Percentiles rank a stretch among this genome's conserved stretches.
phyloP scores from a whole-genome alignment of 2,329 filamentous ascomycete genomes.

The Fusarium austroafricanum region DNA sequence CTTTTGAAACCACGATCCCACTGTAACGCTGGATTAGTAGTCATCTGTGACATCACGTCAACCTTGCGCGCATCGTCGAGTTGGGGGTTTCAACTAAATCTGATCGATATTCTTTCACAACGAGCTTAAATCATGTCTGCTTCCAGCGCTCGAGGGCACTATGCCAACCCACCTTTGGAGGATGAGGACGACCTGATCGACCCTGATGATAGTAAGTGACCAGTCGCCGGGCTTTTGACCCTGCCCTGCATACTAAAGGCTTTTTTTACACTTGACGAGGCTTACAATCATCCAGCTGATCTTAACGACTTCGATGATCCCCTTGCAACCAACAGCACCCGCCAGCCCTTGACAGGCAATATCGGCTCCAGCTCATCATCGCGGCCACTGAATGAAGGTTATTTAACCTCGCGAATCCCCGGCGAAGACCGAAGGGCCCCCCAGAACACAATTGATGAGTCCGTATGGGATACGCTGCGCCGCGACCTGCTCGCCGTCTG shows the following conservation, averaged over 20 bases:
- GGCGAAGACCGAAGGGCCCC: constrained; percentile 93
- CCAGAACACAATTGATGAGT: constrained; percentile 95
- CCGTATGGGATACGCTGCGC: constrained; percentile 95
- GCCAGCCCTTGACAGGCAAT: constrained; percentile 85
- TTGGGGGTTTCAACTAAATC: not conserved
- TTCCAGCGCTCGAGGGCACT: constrained; percentile 64
- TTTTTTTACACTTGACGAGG: not conserved
- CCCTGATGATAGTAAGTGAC: constrained; percentile 75
- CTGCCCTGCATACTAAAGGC: not conserved
- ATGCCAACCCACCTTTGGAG: constrained; percentile 69
- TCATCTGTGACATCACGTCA: not conserved
- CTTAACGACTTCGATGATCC: constrained; percentile 95
- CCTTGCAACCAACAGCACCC: constrained; percentile 74
- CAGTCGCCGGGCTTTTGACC: not conserved
- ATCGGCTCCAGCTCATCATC: constrained; percentile 73
- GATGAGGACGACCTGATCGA: constrained; percentile 79
- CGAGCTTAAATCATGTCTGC: constrained; percentile 56
- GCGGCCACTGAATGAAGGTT: constrained; percentile 75
- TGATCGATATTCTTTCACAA: not conserved
- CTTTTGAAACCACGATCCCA: constrained; percentile 6
- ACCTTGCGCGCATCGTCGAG: not conserved
- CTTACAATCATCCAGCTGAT: constrained; percentile 68
- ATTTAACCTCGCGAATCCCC: constrained; percentile 88
- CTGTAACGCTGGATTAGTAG: not conserved
- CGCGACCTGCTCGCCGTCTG: constrained; percentile 93